phyloP scores from a whole-genome alignment of 768 basidiomycete species.

The Pulveroboletus sp. region DNA sequence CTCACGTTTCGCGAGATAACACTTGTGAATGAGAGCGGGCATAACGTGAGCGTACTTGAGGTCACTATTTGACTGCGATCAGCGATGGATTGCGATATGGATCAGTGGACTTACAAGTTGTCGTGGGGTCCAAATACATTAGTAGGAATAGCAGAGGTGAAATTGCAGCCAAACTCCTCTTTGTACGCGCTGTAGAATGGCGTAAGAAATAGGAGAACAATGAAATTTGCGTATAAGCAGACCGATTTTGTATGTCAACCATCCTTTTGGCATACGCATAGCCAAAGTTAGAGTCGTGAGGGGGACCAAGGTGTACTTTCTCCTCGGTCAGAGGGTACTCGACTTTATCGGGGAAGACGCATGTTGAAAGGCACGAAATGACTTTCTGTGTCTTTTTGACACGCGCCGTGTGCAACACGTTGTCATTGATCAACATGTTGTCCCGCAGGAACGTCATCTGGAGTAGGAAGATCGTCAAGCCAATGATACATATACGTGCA shows the following conservation, averaged over 20 bases:
- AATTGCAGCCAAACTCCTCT: conserved; percentile 91
- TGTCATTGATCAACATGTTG: conserved; percentile 94
- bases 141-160: conserved; percentile 95
- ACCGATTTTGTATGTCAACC: conserved; percentile 96
- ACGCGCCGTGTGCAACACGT: conserved; percentile 76
- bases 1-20: conserved; percentile 84
- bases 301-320: conserved; percentile 89
- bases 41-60: conserved; percentile 92
- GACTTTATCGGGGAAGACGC: conserved; percentile 95
- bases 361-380: conserved; percentile 94
- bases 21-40: conserved; percentile 90
- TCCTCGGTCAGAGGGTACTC: conserved; percentile 88
- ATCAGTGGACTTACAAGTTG: conserved; percentile 63
- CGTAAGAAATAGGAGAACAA: background rate
- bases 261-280: conserved; percentile 95
- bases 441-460: conserved; percentile 91
- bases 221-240: conserved; percentile 20
- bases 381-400: conserved; percentile 65
- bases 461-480: background rate
- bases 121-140: conserved; percentile 95
- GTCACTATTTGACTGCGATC: conserved; percentile 48
- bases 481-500: background rate
- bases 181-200: conserved; percentile 72
- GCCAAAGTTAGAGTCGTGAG: conserved; percentile 93
- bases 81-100: background rate